Evolutionary conservation across 2,329 filamentous ascomycete species (phyloP).

Genomic region (Camillea tinctor): DNA sequence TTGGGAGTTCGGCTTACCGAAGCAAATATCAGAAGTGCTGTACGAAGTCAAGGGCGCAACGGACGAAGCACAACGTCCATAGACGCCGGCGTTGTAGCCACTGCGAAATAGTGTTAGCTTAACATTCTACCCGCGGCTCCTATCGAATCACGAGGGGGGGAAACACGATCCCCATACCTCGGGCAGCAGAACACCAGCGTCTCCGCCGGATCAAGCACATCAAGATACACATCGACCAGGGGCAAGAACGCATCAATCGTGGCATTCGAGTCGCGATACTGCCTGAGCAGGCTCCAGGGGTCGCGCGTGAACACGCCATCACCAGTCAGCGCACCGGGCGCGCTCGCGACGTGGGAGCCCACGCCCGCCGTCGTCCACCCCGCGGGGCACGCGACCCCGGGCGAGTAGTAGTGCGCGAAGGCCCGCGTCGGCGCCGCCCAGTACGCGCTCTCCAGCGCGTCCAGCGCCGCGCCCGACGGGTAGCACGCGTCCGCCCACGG

Average conservation of each 20-base stretch:
- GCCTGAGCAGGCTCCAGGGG: not conserved
- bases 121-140: not conserved
- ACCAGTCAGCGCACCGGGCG: no score
- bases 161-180: not conserved
- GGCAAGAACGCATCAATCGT: not conserved
- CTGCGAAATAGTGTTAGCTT: not conserved
- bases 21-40: not conserved
- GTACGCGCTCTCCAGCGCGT: not conserved
- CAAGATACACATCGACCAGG: not conserved
- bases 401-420: not conserved
- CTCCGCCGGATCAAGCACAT: not conserved
- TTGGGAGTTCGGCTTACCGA: not conserved
- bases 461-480: not conserved
- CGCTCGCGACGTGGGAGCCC: no score
- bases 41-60: not conserved
- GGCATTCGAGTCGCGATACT: no score
- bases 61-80: not conserved
- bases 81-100: not conserved
- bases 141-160: not conserved
- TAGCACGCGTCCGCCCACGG: not conserved
- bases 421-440: no score
- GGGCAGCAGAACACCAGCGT: not conserved
- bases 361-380: not conserved
- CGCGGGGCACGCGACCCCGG: not conserved
- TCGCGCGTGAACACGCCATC: not conserved